Percentiles rank a stretch among this genome's conserved stretches.
Evolutionary conservation across 768 basidiomycete genomes (phyloP).

Genomic region (Crassisporium funariophilum): DNA sequence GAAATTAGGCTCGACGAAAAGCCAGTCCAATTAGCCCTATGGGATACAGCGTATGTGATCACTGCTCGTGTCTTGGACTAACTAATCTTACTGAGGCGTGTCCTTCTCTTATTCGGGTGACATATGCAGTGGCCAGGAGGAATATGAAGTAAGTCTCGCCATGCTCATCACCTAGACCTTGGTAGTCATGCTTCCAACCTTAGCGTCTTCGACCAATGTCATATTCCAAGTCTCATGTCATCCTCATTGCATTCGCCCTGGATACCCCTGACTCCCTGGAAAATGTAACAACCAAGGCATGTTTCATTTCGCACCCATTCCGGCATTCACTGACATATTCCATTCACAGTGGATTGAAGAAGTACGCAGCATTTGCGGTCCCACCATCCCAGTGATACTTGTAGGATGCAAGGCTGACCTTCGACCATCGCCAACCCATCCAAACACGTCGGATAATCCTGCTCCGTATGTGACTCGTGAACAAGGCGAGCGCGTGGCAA

Average conservation of each 20-base stretch:
- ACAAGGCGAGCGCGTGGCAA: constrained; percentile 81
- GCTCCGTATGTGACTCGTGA: constrained; percentile 68
- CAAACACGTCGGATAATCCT: constrained; percentile 46
- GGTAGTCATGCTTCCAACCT: constrained; percentile 11
- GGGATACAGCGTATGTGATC: constrained; percentile 95
- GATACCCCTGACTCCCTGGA: constrained; percentile 97
- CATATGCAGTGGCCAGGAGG: constrained; percentile 85
- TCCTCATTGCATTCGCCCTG: constrained; percentile 95
- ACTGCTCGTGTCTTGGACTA: constrained; percentile 6
- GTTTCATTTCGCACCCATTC: constrained; percentile 16
- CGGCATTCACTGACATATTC: constrained; percentile 18
- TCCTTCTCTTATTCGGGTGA: constrained; percentile 15
- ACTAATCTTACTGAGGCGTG: constrained; percentile 11
- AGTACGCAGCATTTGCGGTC: constrained; percentile 94
- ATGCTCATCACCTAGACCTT: constrained; percentile 6
- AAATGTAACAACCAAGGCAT: constrained; percentile 90
- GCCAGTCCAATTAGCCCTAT: constrained; percentile 93
- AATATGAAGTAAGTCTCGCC: constrained; percentile 76
- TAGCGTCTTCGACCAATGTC: constrained; percentile 94
- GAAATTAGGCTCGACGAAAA: constrained; percentile 98
- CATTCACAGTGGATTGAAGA: constrained; percentile 91
- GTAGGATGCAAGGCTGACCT: constrained; percentile 97
- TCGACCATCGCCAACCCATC: constrained; percentile 58
- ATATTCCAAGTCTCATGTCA: constrained; percentile 98
- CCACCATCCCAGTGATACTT: constrained; percentile 88